Evolutionary conservation across 2,329 filamentous ascomycete species (phyloP).

Genomic region (Fusarium sp.): DNA sequence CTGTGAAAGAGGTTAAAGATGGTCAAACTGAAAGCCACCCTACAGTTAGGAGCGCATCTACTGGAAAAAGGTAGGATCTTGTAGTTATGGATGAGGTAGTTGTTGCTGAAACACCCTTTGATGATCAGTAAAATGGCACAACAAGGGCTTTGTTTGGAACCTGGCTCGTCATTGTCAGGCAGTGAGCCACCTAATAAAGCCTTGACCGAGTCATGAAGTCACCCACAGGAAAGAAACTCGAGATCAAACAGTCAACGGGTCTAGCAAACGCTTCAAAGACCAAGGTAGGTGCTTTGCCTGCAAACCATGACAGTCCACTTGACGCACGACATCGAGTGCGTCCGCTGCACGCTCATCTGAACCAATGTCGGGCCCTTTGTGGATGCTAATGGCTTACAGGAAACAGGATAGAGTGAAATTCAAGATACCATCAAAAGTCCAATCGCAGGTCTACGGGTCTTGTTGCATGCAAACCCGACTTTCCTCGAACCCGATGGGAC

Average conservation of each 20-base stretch:
- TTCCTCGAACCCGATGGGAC: background rate
- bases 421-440: background rate
- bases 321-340: background rate
- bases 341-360: background rate
- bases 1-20: background rate
- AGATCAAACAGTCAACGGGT: background rate
- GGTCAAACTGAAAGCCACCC: background rate
- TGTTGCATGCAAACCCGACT: background rate
- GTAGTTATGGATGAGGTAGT: background rate
- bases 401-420: background rate
- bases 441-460: background rate
- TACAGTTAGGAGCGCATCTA: background rate
- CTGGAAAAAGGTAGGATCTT: background rate
- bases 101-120: background rate
- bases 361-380: background rate
- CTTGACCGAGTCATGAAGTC: background rate
- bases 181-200: background rate
- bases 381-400: background rate
- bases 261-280: background rate
- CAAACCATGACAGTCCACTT: background rate
- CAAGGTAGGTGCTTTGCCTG: too few relatives aligned
- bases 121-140: background rate
- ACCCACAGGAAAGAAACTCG: background rate
- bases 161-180: background rate
- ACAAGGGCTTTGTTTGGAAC: background rate